Evolutionary conservation across 371 early-diverging fungal genomes (phyloP).

Genomic region (Gilbertella persicaria): DNA sequence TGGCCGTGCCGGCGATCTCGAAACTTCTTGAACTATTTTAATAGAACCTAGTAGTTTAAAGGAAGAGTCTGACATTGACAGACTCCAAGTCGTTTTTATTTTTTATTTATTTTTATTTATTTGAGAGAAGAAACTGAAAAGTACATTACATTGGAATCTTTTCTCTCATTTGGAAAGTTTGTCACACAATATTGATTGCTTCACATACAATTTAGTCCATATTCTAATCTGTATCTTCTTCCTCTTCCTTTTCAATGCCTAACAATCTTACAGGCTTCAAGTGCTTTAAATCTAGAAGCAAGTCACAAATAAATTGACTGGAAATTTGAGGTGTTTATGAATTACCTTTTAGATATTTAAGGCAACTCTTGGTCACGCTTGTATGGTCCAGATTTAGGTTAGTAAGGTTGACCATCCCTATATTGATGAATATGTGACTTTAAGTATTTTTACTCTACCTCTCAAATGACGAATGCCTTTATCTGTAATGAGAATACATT

Average conservation of each 20-base stretch:
- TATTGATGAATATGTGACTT: neutral
- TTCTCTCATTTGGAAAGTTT: too few relatives aligned
- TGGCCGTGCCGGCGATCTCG: slow-evolving; percentile 8
- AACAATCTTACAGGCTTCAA: slow-evolving; percentile 35
- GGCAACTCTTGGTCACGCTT: slow-evolving; percentile 31
- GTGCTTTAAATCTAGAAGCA: slow-evolving; percentile 24
- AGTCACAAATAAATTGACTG: neutral
- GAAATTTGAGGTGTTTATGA: neutral
- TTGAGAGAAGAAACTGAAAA: too few relatives aligned
- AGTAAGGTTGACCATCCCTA: slow-evolving; percentile 42
- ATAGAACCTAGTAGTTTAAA: slow-evolving; percentile 24
- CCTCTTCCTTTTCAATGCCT: slow-evolving; percentile 33
- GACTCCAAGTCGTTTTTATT: neutral
- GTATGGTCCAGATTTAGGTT: slow-evolving; percentile 46
- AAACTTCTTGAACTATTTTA: slow-evolving; percentile 31
- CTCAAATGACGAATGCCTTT: slow-evolving; percentile 28
- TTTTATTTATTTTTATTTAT: too few relatives aligned
- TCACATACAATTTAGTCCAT: too few relatives aligned
- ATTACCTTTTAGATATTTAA: slow-evolving; percentile 35
- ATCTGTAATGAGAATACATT: slow-evolving; percentile 31
- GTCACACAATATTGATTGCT: too few relatives aligned
- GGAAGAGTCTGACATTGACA: slow-evolving; percentile 20
- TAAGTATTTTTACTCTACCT: slow-evolving; percentile 17
- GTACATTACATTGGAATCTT: too few relatives aligned
- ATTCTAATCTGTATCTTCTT: too few relatives aligned